Conservation (phyloP, 768 basidiomycete species). For the Polyporus arcularius region DNA sequence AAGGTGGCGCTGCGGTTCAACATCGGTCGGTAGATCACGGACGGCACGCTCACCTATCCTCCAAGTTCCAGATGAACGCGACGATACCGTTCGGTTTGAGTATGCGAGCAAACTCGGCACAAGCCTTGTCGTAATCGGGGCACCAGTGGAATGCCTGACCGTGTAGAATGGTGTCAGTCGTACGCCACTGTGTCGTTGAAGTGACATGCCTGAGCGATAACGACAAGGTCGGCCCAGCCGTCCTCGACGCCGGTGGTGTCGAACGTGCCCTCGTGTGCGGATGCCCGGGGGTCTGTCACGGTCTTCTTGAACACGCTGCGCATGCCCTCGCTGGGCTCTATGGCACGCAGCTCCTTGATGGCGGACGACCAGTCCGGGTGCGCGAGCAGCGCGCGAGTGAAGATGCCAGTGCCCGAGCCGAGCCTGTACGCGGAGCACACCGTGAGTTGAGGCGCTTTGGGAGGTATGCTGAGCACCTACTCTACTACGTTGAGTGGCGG, state of each 20-base stretch:
- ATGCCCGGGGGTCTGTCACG: constrained; percentile 53
- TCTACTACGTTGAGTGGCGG: constrained; percentile 65
- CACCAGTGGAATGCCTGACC: constrained; percentile 93
- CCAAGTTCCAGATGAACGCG: constrained; percentile 88
- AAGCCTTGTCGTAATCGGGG: constrained; percentile 72
- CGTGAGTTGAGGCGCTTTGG: constrained; percentile 3
- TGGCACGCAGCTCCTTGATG: constrained; percentile 58
- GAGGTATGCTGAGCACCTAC: constrained; percentile 41
- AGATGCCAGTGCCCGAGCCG: constrained; percentile 87
- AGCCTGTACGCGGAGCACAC: constrained; percentile 48
- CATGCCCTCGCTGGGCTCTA: constrained; percentile 92
- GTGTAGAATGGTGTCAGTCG: neutral
- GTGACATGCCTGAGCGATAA: constrained; percentile 66
- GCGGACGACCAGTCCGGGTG: constrained; percentile 54
- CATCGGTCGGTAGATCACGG: too few species aligned
- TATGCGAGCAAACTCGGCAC: constrained; percentile 75
- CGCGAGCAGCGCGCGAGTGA: constrained; percentile 77
- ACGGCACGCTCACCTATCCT: constrained; percentile 57
- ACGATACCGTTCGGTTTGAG: constrained; percentile 74
- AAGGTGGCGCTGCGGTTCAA: neutral
- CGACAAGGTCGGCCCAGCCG: constrained; percentile 75
- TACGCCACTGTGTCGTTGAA: neutral
- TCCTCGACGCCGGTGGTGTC: constrained; percentile 59
- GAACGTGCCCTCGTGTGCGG: constrained; percentile 68
- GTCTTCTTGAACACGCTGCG: constrained; percentile 64